phyloP scores from a whole-genome alignment of 2,329 filamentous ascomycete species.

The Talaromyces sp. region DNA sequence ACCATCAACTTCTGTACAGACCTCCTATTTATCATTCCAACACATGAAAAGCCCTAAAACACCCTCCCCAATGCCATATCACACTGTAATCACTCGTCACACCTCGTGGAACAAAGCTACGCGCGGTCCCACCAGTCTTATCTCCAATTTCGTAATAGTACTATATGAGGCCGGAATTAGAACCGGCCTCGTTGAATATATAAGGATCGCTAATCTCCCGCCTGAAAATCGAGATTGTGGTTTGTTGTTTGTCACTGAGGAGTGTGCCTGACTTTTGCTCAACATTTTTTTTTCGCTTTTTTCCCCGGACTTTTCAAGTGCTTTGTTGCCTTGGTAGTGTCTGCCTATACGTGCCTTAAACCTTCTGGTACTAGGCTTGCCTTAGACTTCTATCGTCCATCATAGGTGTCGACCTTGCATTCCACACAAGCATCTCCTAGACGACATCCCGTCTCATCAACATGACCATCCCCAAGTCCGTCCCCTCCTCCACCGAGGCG shows the following conservation, averaged over 20 bases:
- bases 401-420: not conserved
- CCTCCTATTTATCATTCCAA: slow-evolving; percentile 4
- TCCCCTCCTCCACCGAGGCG: slow-evolving; percentile 39
- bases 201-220: slow-evolving; percentile 41
- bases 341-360: not conserved
- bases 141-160: slow-evolving; percentile 18
- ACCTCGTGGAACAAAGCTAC: slow-evolving; percentile 25
- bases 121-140: slow-evolving; percentile 19
- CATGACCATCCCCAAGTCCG: slow-evolving; percentile 38
- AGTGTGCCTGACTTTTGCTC: not conserved
- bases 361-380: not conserved
- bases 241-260: slow-evolving; percentile 22
- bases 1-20: not conserved
- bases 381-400: not conserved
- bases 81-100: slow-evolving; percentile 22
- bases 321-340: slow-evolving; percentile 18
- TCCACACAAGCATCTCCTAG: not conserved
- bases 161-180: slow-evolving; percentile 45
- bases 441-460: slow-evolving; percentile 21
- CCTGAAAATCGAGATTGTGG: slow-evolving; percentile 25
- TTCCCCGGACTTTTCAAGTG: slow-evolving; percentile 20
- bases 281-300: slow-evolving; percentile 22
- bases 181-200: slow-evolving; percentile 47
- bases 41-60: slow-evolving; percentile 1
- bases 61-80: not conserved